Evolutionary conservation across 73 alveolate genomes (phyloP), one percentile per base, ranked within the genome.

Genomic region (Uronychia setigera): DNA sequence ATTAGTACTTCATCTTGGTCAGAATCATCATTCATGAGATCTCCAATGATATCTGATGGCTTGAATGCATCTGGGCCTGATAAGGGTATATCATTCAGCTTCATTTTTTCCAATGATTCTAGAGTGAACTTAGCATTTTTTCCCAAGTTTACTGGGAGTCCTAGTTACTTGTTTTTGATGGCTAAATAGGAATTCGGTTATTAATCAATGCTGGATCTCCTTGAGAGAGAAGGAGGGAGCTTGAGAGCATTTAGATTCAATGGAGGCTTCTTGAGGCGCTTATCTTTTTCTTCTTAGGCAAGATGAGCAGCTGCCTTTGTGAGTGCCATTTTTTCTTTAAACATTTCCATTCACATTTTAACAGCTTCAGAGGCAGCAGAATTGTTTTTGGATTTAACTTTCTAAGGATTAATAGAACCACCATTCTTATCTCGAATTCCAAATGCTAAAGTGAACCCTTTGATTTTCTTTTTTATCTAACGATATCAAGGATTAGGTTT

Each of bases 31-130:
- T n/a, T n/a, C n/a, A n/a, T n/a, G n/a, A n/a, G n/a, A 26, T 75
- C 13, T 29, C 77, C 87, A 77, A 85, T 33, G 77, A 85, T 77
- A 32, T 85, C 91, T 5, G 59, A 58, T 35, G 91, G 91, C 35
- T 77, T 85, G 32, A 85, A 85, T 32, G 58, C 86, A 25, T 77
- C 81, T 0, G 74, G 81, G 1, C 77, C 83, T 26, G 32, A 83
- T 1, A 31, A 32, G 31, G 76, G 58, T 31, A 85, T 34, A 32
- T 85, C 91, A 29, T 5, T 5, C 27, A 74, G 77, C 75, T 35
- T 35, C 67, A 85, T 27, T 46, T 76, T 85, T 31, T 77, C 85
- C 1, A 85, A 35, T 0, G 57, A 77, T 0, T 27, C 91, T 28
- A 77, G 77, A n/a, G 91, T 85, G 11, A 85, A 76, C 59, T 85